Evolutionary conservation across 768 basidiomycete species (phyloP).

Genomic region (Cystofilobasidium macerans): DNA sequence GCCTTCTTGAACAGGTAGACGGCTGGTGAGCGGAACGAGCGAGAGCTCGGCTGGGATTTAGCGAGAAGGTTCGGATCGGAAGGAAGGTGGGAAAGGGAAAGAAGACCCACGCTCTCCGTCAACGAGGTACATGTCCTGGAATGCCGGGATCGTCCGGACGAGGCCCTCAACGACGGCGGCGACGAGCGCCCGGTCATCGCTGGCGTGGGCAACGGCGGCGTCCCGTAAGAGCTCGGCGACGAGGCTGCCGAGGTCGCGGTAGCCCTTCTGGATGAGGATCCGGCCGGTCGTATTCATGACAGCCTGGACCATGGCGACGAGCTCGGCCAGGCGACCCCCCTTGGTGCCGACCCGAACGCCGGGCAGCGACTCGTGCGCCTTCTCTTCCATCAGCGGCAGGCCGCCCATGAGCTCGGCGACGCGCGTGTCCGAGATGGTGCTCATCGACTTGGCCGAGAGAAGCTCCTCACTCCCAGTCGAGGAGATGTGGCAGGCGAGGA

Average conservation of each 20-base stretch:
- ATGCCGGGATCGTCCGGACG: slow-evolving; percentile 64
- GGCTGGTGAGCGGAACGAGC: slow-evolving; percentile 6
- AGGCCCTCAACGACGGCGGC: slow-evolving; percentile 60
- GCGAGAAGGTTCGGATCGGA: not conserved
- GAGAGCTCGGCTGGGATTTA: not conserved
- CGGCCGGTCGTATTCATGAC: slow-evolving; percentile 63
- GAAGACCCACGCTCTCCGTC: slow-evolving; percentile 50
- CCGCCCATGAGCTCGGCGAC: slow-evolving; percentile 62
- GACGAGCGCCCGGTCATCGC: slow-evolving; percentile 38
- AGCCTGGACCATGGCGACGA: slow-evolving; percentile 55
- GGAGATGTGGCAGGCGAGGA: slow-evolving; percentile 58
- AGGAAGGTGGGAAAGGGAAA: slow-evolving; percentile 12
- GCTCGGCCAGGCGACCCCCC: slow-evolving; percentile 60
- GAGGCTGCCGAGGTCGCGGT: slow-evolving; percentile 62
- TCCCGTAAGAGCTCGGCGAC: slow-evolving; percentile 58
- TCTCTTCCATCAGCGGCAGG: slow-evolving; percentile 57
- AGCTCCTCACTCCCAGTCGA: slow-evolving; percentile 46
- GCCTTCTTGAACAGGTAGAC: slow-evolving; percentile 86
- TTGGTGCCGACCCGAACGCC: slow-evolving; percentile 65
- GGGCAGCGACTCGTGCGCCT: slow-evolving; percentile 55
- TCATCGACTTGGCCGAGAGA: slow-evolving; percentile 59
- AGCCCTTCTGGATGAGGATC: slow-evolving; percentile 51
- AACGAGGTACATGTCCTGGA: slow-evolving; percentile 63
- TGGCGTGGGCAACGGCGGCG: slow-evolving; percentile 38
- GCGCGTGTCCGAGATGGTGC: slow-evolving; percentile 45